Evolutionary conservation across 768 basidiomycete species (phyloP), one percentile per base, ranked within the genome.

Genomic region (Auriscalpium microsporum): DNA sequence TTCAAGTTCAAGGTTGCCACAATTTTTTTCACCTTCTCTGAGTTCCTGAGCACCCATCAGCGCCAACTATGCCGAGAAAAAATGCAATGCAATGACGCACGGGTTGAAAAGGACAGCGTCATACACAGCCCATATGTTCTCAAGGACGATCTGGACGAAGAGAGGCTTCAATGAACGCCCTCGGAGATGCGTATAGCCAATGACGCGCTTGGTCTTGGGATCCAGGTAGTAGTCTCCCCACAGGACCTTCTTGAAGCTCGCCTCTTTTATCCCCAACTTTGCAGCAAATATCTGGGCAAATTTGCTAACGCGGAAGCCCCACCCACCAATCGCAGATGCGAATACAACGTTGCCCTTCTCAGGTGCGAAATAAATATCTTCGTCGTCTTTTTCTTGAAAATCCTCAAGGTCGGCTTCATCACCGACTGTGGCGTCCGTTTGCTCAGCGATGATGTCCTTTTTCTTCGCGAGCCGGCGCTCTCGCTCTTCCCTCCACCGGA

Each of bases 211-310:
- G 45, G 88, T 88, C 73, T 97, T 98, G 0, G 95, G 90, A 68
- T 98, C 96, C 51, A 98, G 77, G 70, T 88, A 99, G 67, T 86
- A 98, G 69, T 98, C 96, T 3, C 96, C 96, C 96, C 96, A 99
- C 7, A 99, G 75, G 9, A 93, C 92, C 50, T 83, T 78, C 56
- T 88, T 78, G 38, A 99, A 72, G 64, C 90, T 94, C 6, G 75
- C 75, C 71, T 97, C 95, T 67, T 89, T 88, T 64, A 98, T 86
- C 28, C 90, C 89, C 11, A 99, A 78, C 69, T 95, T 97, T 40
- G 81, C 76, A 0, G 90, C 87, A 69, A 94, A 98, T 9, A 98
- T 74, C 66, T 94, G 85, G 0, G 96, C 93, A 64, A 99, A 99
- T 66, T 91, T 91, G 46, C 86, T 84, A 8, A 97, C 78, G 45